phyloP scores from a whole-genome alignment of 2,329 filamentous ascomycete species.

The Mariannaea sp. region DNA sequence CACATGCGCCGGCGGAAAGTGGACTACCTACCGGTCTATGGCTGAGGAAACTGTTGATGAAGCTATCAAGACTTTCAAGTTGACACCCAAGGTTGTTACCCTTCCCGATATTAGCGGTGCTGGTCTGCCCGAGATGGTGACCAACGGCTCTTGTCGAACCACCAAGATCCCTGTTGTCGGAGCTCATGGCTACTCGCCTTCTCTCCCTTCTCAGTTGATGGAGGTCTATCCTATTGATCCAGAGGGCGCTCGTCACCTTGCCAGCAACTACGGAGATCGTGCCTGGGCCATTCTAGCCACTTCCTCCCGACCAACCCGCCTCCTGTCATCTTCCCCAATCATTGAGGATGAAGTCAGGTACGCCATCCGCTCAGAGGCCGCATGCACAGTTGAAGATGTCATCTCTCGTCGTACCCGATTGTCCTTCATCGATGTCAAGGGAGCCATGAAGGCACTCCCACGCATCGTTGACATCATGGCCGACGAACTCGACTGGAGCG shows the following conservation, averaged over 20 bases:
- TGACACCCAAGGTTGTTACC: slow-evolving; percentile 57
- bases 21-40: slow-evolving; percentile 90
- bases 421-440: slow-evolving; percentile 76
- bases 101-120: slow-evolving; percentile 71
- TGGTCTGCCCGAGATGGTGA: slow-evolving; percentile 49
- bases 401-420: slow-evolving; percentile 72
- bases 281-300: slow-evolving; percentile 73
- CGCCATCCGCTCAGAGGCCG: slow-evolving; percentile 73
- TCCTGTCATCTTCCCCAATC: slow-evolving; percentile 71
- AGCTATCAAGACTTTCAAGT: slow-evolving; percentile 68
- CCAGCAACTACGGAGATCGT: slow-evolving; percentile 55
- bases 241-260: slow-evolving; percentile 50
- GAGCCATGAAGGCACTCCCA: slow-evolving; percentile 70
- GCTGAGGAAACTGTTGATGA: slow-evolving; percentile 84
- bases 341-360: slow-evolving; percentile 76
- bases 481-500: slow-evolving; percentile 69
- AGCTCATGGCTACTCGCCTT: slow-evolving; percentile 68
- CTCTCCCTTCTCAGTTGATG: slow-evolving; percentile 42
- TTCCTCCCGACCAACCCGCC: slow-evolving; percentile 60
- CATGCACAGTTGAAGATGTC: slow-evolving; percentile 73
- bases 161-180: slow-evolving; percentile 74
- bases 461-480: slow-evolving; percentile 74
- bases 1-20: slow-evolving; percentile 83
- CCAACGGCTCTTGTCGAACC: slow-evolving; percentile 76
- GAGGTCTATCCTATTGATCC: slow-evolving; percentile 45